phyloP scores from a whole-genome alignment of 2,329 filamentous ascomycete genomes.

The Fusarium praegraminearum region DNA sequence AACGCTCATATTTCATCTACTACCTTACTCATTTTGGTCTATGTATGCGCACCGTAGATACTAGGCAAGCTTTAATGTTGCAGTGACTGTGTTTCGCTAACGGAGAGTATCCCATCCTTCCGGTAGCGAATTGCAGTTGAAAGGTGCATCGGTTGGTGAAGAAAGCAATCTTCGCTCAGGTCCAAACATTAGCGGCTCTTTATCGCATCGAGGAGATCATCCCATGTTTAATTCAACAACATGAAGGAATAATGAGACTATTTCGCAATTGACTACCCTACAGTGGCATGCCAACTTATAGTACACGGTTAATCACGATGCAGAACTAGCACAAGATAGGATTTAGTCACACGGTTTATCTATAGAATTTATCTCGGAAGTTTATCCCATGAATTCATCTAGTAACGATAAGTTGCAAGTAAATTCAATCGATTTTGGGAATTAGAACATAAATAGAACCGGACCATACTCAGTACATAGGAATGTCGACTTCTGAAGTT shows the following conservation, averaged over 20 bases:
- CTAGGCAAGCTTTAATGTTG: fast-evolving
- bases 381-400: neutral
- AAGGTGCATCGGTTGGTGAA: no score
- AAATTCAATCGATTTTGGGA: neutral
- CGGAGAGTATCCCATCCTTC: neutral
- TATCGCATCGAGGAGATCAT: neutral
- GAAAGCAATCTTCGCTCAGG: fast-evolving
- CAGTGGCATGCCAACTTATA: neutral
- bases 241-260: neutral
- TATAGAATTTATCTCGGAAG: no score
- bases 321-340: no score
- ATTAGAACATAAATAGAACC: neutral
- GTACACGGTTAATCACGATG: no score
- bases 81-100: neutral
- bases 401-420: fast-evolving
- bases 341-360: fast-evolving
- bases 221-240: neutral
- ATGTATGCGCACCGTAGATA: neutral
- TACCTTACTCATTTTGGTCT: neutral
- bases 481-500: neutral
- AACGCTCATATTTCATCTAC: neutral
- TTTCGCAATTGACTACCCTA: neutral
- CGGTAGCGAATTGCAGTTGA: neutral
- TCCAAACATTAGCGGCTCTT: neutral
- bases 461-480: neutral